Conservation (phyloP, 2,329 filamentous ascomycete species). For the Colletotrichum noveboracense region DNA sequence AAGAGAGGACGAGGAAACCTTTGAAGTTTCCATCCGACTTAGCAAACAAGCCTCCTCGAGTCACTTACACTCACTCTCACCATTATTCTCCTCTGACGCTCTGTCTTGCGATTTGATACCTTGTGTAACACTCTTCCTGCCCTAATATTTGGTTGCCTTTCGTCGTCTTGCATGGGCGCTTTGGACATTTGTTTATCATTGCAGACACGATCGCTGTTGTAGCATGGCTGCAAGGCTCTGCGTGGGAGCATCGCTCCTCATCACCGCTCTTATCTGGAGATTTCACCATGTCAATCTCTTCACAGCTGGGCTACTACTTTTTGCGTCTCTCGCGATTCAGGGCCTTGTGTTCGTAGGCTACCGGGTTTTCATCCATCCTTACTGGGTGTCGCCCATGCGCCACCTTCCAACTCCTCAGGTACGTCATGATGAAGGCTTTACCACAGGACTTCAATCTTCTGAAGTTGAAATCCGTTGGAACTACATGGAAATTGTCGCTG, state of each 20-base stretch:
- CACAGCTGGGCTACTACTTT: background rate
- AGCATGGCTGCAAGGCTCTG: background rate
- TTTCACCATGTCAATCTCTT: background rate
- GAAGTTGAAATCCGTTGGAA: background rate
- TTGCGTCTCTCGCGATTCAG: background rate
- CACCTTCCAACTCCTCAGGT: constrained; percentile 48
- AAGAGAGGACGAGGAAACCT: background rate
- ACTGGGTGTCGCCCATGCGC: background rate
- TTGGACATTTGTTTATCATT: background rate
- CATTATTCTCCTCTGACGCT: background rate
- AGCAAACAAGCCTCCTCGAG: background rate
- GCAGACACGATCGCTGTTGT: background rate
- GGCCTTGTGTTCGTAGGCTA: constrained; percentile 33
- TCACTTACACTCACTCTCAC: background rate
- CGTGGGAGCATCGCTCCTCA: background rate
- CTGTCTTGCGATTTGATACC: background rate
- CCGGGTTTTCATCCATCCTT: constrained; percentile 42
- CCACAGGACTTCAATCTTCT: background rate
- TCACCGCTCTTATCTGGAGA: background rate
- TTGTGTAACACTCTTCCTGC: rapidly evolving
- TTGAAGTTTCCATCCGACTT: background rate
- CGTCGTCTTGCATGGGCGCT: background rate
- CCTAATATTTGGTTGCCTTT: background rate
- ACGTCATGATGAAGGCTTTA: background rate
- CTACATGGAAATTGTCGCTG: background rate